Percentiles rank a stretch among this genome's conserved stretches.
Conservation (phyloP, 2,329 filamentous ascomycete genomes). For the Dichotomopilus funicola region DNA sequence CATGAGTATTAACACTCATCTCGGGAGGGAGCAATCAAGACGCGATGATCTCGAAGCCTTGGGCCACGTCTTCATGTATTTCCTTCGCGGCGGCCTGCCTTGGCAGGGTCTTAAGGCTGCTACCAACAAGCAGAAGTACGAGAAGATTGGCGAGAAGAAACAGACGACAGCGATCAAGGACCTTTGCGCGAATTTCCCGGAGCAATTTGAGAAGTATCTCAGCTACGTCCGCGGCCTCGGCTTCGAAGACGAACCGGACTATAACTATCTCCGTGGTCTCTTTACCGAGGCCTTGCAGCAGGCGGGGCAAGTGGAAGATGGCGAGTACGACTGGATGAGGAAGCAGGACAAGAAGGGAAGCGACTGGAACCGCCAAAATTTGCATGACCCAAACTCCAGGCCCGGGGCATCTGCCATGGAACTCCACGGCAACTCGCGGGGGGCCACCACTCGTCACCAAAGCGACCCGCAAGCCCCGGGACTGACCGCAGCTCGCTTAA, state of each 20-base stretch:
- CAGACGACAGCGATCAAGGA: slow-evolving; percentile 97
- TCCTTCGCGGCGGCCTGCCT: slow-evolving; percentile 62
- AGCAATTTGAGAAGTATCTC: slow-evolving; percentile 96
- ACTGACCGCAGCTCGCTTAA: slow-evolving; percentile 82
- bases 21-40: slow-evolving; percentile 91
- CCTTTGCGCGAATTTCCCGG: slow-evolving; percentile 89
- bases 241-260: slow-evolving; percentile 97
- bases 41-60: slow-evolving; percentile 91
- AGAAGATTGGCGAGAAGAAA: slow-evolving; percentile 99
- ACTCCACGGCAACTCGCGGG: slow-evolving; percentile 66
- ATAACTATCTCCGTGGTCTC: slow-evolving; percentile 92
- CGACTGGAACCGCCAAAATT: slow-evolving; percentile 62
- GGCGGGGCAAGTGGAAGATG: slow-evolving; percentile 89
- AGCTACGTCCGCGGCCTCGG: slow-evolving; percentile 96
- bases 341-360: slow-evolving; percentile 69
- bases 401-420: slow-evolving; percentile 81
- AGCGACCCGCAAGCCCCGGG: slow-evolving; percentile 48
- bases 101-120: slow-evolving; percentile 70
- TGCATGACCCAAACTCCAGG: slow-evolving; percentile 71
- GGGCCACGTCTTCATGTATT: slow-evolving; percentile 70
- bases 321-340: slow-evolving; percentile 99
- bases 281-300: slow-evolving; percentile 96
- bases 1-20: slow-evolving; percentile 99
- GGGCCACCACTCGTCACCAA: slow-evolving; percentile 58
- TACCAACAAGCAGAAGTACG: slow-evolving; percentile 93